Evolutionary conservation across 176 grass and related monocot genomes (phyloP).

Genomic region (Ananas comosus): DNA sequence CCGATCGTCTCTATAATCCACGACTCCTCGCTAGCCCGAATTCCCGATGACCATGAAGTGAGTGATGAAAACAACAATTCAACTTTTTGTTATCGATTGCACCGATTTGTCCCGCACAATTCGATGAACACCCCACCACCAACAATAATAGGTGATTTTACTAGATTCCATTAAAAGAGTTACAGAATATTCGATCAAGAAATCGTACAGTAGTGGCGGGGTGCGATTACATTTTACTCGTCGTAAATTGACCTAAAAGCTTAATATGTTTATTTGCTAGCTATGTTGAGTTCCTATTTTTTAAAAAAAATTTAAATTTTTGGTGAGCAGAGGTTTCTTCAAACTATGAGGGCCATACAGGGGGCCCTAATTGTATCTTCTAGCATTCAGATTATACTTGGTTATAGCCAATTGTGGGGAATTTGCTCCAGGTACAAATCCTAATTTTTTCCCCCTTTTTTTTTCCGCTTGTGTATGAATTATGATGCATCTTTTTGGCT

Average conservation of each 20-base stretch:
- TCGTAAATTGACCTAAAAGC: neutral
- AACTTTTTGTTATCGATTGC: neutral
- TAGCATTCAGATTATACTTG: conserved; percentile 95
- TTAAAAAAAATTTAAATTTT: neutral
- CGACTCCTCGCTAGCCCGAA: conserved; percentile 42
- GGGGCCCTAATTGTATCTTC: conserved; percentile 88
- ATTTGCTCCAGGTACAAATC: conserved; percentile 83
- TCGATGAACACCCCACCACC: too few species aligned
- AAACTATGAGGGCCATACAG: conserved; percentile 91
- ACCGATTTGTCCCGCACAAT: neutral
- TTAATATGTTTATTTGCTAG: neutral
- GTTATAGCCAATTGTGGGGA: conserved; percentile 98
- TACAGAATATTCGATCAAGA: neutral
- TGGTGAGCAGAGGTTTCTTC: conserved; percentile 77
- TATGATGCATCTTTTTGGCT: conserved; percentile 1
- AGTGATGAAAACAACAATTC: neutral
- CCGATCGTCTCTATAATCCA: conserved; percentile 83
- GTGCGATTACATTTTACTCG: neutral
- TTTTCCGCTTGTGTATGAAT: neutral
- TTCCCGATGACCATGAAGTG: conserved; percentile 63
- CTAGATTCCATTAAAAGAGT: neutral
- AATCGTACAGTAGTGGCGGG: too few species aligned
- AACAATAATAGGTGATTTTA: neutral
- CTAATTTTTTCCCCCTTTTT: neutral
- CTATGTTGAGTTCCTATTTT: neutral